phyloP scores from a whole-genome alignment of 2,329 filamentous ascomycete species.

The Bipolaris zeicola region DNA sequence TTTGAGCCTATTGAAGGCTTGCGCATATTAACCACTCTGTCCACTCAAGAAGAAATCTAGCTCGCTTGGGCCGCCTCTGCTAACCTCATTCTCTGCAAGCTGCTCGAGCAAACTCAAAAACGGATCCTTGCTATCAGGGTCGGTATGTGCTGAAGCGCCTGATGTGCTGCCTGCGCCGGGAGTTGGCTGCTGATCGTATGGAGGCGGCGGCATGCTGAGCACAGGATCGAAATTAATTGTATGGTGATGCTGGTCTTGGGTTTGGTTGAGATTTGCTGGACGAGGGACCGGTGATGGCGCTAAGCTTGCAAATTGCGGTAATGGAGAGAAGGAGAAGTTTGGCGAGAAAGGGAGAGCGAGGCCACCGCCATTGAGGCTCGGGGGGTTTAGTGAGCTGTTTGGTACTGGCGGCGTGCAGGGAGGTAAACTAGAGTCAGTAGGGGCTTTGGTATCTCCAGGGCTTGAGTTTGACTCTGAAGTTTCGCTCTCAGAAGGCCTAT shows the following conservation, averaged over 20 bases:
- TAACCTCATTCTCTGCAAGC: slow-evolving; percentile 79
- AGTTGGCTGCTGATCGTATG: slow-evolving; percentile 52
- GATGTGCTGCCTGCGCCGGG: slow-evolving; percentile 52
- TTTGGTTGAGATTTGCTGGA: slow-evolving; percentile 23
- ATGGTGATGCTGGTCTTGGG: slow-evolving; percentile 26
- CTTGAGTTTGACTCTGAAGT: slow-evolving; percentile 32
- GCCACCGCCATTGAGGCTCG: slow-evolving; percentile 25
- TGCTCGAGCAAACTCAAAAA: slow-evolving; percentile 81
- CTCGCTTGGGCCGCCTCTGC: slow-evolving; percentile 71
- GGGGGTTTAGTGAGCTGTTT: slow-evolving; percentile 21
- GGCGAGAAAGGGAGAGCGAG: slow-evolving; percentile 49
- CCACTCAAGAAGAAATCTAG: slow-evolving; percentile 74
- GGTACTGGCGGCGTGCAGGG: slow-evolving; percentile 39
- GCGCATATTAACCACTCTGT: slow-evolving; percentile 30
- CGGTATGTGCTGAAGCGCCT: slow-evolving; percentile 48
- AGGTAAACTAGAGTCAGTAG: slow-evolving; percentile 28
- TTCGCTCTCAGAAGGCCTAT: slow-evolving; percentile 30
- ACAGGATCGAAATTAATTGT: slow-evolving; percentile 44
- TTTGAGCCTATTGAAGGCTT: slow-evolving; percentile 6
- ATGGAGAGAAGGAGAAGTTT: slow-evolving; percentile 46
- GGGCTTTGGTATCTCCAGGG: slow-evolving; percentile 27
- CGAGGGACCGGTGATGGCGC: slow-evolving; percentile 39
- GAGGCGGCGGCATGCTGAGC: slow-evolving; percentile 50
- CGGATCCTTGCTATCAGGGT: slow-evolving; percentile 71
- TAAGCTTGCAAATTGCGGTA: slow-evolving; percentile 44